Evolutionary conservation across 257 asterid species (phyloP).

Genomic region (Nyctanthes arbortristis): DNA sequence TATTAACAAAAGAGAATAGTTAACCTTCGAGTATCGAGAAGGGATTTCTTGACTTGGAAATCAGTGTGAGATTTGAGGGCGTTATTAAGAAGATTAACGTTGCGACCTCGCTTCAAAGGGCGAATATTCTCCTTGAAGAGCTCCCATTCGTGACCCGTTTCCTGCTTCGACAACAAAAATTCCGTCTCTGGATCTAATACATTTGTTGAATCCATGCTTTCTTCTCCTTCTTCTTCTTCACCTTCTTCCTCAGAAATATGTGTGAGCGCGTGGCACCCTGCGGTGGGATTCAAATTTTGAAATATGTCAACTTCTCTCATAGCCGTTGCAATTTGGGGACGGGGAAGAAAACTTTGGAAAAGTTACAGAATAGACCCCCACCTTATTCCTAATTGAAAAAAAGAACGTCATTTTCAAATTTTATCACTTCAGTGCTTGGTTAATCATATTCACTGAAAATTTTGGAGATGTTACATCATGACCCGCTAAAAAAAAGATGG

Average conservation of each 20-base stretch:
- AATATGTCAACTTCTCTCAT: conserved; percentile 8
- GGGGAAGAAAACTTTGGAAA: too few species aligned
- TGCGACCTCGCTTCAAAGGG: conserved; percentile 94
- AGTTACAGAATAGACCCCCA: too few species aligned
- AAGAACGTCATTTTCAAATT: too few species aligned
- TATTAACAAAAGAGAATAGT: not conserved
- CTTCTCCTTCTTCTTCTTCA: conserved; percentile 24
- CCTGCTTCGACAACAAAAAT: conserved; percentile 74
- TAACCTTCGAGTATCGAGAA: conserved; percentile 64
- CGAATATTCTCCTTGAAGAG: conserved; percentile 91
- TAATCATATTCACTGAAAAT: too few species aligned
- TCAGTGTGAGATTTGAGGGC: conserved; percentile 70
- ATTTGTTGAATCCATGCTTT: conserved; percentile 31
- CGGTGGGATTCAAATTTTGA: conserved; percentile 35
- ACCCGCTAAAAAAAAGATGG: too few species aligned
- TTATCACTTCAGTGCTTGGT: too few species aligned
- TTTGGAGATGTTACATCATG: too few species aligned
- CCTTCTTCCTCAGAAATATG: not conserved
- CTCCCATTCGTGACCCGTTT: conserved; percentile 92
- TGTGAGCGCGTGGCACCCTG: not conserved
- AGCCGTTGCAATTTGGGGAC: conserved; percentile 39
- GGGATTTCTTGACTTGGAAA: conserved; percentile 55
- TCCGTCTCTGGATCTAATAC: conserved; percentile 68
- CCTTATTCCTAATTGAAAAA: too few species aligned
- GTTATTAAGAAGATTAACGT: conserved; percentile 70